These are phyloP conservation scores for Solanum hybrid DNA, from an alignment of 305 asterid species.

Conservation along the genomic window DNA sequence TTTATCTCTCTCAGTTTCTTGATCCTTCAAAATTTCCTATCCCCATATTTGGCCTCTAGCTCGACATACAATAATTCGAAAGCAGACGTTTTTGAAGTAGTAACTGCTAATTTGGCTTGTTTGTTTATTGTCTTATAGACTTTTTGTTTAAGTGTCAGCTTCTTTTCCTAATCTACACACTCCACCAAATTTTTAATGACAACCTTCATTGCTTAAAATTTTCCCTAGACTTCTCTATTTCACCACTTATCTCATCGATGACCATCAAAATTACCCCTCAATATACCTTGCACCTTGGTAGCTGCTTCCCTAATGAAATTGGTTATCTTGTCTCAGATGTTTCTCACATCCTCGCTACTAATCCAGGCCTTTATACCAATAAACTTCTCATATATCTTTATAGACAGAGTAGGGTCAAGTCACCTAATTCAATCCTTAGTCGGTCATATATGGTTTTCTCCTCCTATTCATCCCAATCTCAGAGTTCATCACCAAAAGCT, in stretches of 20 bases:
- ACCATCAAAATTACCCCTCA: background rate
- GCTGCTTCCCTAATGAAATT: background rate
- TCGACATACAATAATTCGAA: no score
- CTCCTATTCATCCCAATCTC: background rate
- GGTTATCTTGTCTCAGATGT: background rate
- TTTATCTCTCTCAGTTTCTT: background rate
- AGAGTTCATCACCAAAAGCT: background rate
- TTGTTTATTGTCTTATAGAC: no score
- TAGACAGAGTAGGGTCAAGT: background rate
- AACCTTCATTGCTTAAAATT: background rate
- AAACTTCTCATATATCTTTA: background rate
- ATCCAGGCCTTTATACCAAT: background rate
- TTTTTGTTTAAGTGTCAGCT: no score
- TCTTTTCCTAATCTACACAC: background rate
- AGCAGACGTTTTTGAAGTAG: background rate
- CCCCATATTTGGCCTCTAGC: background rate
- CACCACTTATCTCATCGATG: background rate
- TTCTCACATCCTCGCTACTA: background rate
- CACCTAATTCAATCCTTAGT: background rate
- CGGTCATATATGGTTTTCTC: background rate
- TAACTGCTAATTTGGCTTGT: background rate
- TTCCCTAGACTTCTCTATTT: background rate
- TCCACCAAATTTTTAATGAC: background rate
- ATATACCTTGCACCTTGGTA: background rate
- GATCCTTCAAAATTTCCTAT: background rate